Base-by-base conservation (phyloP, 306 rosid species). In the Nissolia schottii region DNA sequence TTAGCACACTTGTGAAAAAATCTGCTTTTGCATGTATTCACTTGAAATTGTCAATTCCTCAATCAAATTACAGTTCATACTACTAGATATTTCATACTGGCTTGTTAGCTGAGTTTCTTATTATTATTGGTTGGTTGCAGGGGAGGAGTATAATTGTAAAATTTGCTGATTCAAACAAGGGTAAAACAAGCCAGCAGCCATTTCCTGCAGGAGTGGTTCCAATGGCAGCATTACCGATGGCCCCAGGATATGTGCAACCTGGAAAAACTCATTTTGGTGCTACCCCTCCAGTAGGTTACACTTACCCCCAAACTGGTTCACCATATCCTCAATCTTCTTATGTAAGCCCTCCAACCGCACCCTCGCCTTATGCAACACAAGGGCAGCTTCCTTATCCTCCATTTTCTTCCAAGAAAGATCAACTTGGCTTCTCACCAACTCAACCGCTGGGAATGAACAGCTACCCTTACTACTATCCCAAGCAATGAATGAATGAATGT, bases 151-250 rank as follows among this genome's bases (percentile, higher is more conserved):
- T 89, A 61, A 77, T 81, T 28, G 92, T 85, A 58, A 92, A 92
- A 83, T 90, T 77, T 57, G 96, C 93, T 0, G 93, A 87, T 86
- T 73, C 90, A 23, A 81, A 89, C 89, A 89, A 83, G 78, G 79
- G 86, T 68, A 86, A 83, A 79, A 78, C 82, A 31, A 67, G 77
- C 5, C 92, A 81, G 71, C 57, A 77, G 3, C 81, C 79, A 70
- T 45, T 85, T 55, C 45, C 92, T 2, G 15, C 83, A 19, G 76
- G 88, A 57, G 53, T 73, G 49, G 75, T 70, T 84, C 86, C 91
- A 24, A 74, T 85, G 88, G 50, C 88, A 63, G 82, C 79, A 24
- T 56, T 85, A 34, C 88, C 95, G 16, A 61, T 82, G 70, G 74
- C 60, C 29, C 67, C 82, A 24, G 96, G 88, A 68, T 88, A 88